Percentiles rank a stretch among this genome's conserved stretches.
Evolutionary conservation across 2,329 filamentous ascomycete species (phyloP).

Genomic region (Hypoxylon sp.): DNA sequence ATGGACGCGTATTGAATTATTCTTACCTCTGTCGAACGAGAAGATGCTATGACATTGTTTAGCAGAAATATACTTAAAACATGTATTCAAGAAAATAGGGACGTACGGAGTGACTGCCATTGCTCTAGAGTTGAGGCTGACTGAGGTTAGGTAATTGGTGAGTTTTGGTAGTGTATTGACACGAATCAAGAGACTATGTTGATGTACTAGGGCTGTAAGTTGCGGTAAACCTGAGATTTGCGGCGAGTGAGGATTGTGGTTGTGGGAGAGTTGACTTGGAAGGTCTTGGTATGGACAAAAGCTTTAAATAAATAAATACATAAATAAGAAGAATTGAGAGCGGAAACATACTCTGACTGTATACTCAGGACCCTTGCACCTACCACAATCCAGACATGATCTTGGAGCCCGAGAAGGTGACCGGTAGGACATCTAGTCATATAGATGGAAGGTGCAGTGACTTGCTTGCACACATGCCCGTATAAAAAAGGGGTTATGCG

Average conservation of each 20-base stretch:
- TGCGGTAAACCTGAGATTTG: no score
- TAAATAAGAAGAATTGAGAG: neutral
- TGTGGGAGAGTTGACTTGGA: neutral
- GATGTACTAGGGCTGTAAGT: neutral
- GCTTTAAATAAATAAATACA: neutral
- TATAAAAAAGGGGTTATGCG: neutral
- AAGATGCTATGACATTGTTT: conserved; percentile 1
- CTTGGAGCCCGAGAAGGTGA: neutral
- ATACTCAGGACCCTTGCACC: neutral
- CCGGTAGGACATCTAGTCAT: neutral
- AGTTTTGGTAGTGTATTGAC: neutral
- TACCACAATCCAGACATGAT: neutral
- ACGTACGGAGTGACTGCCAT: neutral
- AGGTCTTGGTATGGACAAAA: neutral
- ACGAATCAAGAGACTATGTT: neutral
- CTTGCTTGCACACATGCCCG: neutral
- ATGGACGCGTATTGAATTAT: neutral
- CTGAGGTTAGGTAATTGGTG: neutral
- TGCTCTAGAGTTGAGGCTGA: no score
- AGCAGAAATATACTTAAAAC: neutral
- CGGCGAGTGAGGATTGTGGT: neutral
- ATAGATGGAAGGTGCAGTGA: neutral
- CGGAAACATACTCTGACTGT: neutral
- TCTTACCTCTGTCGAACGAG: conserved; percentile 1
- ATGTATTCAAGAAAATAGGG: no score